Percentiles rank a stretch among this genome's conserved stretches.
These are phyloP conservation scores for Yamadazyma sp. DNA, from an alignment of 805 yeast genomes.

Conservation along the genomic window DNA sequence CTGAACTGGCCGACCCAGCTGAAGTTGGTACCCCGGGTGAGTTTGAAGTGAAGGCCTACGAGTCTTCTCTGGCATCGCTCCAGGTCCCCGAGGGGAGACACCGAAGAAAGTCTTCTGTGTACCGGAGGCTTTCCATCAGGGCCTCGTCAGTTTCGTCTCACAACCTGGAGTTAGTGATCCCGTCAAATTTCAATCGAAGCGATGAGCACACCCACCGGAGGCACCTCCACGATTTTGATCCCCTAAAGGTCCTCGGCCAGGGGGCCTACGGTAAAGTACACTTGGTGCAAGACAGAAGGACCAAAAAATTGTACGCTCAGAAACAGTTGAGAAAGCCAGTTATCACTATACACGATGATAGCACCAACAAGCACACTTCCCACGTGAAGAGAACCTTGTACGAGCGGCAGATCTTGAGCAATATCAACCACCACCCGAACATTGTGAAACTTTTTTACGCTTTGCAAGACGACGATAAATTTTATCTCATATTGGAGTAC, in stretches of 20 bases:
- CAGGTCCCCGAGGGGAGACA: neutral
- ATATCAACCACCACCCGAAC: constrained; percentile 42
- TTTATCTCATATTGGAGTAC: constrained; percentile 43
- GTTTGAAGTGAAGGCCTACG: constrained; percentile 6
- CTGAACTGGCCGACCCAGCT: constrained; percentile 1
- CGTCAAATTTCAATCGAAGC: constrained; percentile 11
- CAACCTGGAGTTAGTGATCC: constrained; percentile 15
- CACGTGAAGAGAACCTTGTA: constrained; percentile 39
- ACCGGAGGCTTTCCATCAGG: constrained; percentile 16
- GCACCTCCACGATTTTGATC: constrained; percentile 37
- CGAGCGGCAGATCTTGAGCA: constrained; percentile 40
- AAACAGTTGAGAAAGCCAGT: constrained; percentile 42
- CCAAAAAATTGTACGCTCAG: constrained; percentile 42
- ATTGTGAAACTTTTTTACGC: constrained; percentile 46
- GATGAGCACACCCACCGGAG: constrained; percentile 7
- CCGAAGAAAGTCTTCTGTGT: constrained; percentile 17
- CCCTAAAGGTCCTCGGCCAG: constrained; percentile 43
- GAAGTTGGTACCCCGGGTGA: neutral
- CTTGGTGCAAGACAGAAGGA: constrained; percentile 37
- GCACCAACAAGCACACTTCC: constrained; percentile 21
- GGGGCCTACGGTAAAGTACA: constrained; percentile 47
- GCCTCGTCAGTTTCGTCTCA: constrained; percentile 13
- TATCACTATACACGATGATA: constrained; percentile 29
- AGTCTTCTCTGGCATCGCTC: neutral
- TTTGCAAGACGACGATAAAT: constrained; percentile 44